Evolutionary conservation across 2,329 filamentous ascomycete genomes (phyloP).

Genomic region (Cladosporium sp.): DNA sequence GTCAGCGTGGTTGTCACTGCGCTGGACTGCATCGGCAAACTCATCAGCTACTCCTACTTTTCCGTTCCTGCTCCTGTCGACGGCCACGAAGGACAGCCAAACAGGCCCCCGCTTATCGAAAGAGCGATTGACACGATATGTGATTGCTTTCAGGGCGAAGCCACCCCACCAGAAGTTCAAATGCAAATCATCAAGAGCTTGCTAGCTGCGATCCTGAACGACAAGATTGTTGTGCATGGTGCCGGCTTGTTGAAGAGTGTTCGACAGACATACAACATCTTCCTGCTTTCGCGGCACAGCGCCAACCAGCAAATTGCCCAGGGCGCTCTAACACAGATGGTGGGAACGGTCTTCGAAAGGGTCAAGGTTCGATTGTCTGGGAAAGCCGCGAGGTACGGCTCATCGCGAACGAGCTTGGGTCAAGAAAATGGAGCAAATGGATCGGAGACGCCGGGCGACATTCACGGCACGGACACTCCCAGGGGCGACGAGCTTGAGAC

Average conservation of each 20-base stretch:
- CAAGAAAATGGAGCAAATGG: conserved; percentile 25
- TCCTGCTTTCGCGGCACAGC: conserved; percentile 86
- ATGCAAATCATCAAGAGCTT: conserved; percentile 97
- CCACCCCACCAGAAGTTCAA: conserved; percentile 84
- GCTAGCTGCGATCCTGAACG: conserved; percentile 88
- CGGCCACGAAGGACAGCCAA: conserved; percentile 21
- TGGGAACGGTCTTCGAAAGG: conserved; percentile 93
- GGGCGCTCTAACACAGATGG: conserved; percentile 96
- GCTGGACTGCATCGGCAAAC: conserved; percentile 95
- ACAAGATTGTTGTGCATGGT: conserved; percentile 97
- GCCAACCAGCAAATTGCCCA: conserved; percentile 96
- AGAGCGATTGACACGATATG: conserved; percentile 98
- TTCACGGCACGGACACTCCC: conserved; percentile 22
- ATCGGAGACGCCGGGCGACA: conserved; percentile 24
- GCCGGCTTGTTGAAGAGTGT: conserved; percentile 94
- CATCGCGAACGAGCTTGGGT: conserved; percentile 37
- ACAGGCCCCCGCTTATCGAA: conserved; percentile 73
- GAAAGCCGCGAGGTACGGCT: conserved; percentile 70
- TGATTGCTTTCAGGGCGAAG: conserved; percentile 97
- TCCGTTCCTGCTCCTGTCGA: conserved; percentile 54
- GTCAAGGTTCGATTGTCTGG: conserved; percentile 80
- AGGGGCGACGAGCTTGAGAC: conserved; percentile 33
- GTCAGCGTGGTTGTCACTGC: conserved; percentile 81
- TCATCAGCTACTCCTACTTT: conserved; percentile 98
- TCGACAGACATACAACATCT: conserved; percentile 97